These are phyloP conservation scores for Nemania sp. DNA, from an alignment of 2,329 filamentous ascomycete species.

Conservation along the genomic window DNA sequence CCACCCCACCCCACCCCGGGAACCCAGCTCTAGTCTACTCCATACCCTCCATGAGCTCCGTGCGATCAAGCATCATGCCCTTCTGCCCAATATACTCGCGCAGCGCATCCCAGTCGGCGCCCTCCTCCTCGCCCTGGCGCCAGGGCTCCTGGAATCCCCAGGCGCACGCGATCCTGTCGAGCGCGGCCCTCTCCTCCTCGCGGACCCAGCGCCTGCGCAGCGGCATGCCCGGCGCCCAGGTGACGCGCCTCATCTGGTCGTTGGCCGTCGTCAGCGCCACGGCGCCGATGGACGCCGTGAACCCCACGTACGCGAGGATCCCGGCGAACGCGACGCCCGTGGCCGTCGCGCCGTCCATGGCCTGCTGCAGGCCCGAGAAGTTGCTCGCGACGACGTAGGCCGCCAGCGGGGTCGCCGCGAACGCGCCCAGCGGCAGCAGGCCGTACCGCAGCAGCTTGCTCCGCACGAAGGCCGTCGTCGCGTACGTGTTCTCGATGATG, in stretches of 20 bases:
- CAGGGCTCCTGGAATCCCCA: constrained; percentile 89
- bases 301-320: constrained; percentile 80
- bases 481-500: constrained; percentile 72
- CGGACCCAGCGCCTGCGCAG: constrained; percentile 82
- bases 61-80: constrained; percentile 88
- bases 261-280: constrained; percentile 86
- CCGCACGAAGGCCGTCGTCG: constrained; percentile 66
- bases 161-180: constrained; percentile 83
- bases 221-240: constrained; percentile 83
- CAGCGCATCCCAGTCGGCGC: constrained; percentile 84
- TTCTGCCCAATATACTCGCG: constrained; percentile 81
- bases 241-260: constrained; percentile 93
- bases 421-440: constrained; percentile 61
- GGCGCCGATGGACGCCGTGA: constrained; percentile 79
- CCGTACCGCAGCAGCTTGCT: constrained; percentile 69
- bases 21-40: constrained; percentile 50
- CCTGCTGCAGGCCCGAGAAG: constrained; percentile 67
- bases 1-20: no score
- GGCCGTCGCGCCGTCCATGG: constrained; percentile 76
- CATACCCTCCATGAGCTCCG: constrained; percentile 94
- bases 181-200: constrained; percentile 85
- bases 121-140: constrained; percentile 86
- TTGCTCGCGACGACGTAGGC: constrained; percentile 73
- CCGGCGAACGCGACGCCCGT: constrained; percentile 80
- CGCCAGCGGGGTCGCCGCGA: constrained; percentile 65